A percentile compares a stretch with the other conserved stretches of the same genome.
Evolutionary conservation across 306 rosid genomes (phyloP).

Genomic region (Cicer cuneatum): DNA sequence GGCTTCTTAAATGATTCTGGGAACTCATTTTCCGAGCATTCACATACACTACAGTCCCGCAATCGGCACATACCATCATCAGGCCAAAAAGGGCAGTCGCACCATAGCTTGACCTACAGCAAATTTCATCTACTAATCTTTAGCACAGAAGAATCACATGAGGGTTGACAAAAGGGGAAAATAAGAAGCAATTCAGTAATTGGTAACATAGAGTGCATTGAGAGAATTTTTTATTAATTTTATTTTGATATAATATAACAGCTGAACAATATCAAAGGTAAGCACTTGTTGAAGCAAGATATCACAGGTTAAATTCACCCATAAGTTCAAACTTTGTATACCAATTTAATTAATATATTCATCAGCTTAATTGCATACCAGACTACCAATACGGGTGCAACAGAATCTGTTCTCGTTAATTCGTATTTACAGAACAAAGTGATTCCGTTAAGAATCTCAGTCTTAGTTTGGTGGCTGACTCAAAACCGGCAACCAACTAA

Average conservation of each 20-base stretch:
- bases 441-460: no score
- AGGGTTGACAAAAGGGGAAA: conserved; percentile 7
- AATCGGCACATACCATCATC: conserved; percentile 98
- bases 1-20: conserved; percentile 87
- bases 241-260: background rate
- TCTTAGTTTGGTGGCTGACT: no score
- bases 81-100: conserved; percentile 99
- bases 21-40: conserved; percentile 89
- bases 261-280: conserved; percentile 10
- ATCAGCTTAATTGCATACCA: background rate
- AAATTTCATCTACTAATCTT: conserved; percentile 38
- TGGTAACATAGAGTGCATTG: background rate
- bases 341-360: conserved; percentile 1
- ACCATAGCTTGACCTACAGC: conserved; percentile 83
- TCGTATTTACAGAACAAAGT: no score
- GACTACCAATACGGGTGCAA: no score
- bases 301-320: background rate
- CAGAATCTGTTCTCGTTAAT: no score
- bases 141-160: background rate
- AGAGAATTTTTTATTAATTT: background rate
- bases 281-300: background rate
- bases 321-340: conserved; percentile 9
- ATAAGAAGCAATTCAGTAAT: conserved; percentile 6
- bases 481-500: no score
- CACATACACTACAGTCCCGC: conserved; percentile 98